Percentiles rank a stretch among this genome's conserved stretches.
Evolutionary conservation across 257 asterid genomes (phyloP).

Genomic region (Parsonsia alboflavescens): DNA sequence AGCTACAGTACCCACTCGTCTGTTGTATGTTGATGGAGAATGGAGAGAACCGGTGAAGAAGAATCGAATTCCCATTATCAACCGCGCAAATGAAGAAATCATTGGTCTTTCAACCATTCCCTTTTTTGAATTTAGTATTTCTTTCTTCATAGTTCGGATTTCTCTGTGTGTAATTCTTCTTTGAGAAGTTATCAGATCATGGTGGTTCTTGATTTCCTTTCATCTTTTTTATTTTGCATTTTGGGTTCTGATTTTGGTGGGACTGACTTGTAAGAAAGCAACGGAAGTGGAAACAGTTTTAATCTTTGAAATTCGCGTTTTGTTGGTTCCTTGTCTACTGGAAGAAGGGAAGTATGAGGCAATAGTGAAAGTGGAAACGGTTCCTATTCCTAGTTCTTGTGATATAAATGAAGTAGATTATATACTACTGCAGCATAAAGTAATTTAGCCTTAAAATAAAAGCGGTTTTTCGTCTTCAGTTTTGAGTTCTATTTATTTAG

Average conservation of each 20-base stretch:
- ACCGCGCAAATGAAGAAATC: conserved; percentile 64
- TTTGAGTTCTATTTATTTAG: background rate
- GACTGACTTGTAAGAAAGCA: background rate
- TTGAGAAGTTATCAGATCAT: background rate
- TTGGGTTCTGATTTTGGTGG: background rate
- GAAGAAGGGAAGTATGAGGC: background rate
- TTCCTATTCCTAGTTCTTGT: background rate
- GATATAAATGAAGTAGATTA: background rate
- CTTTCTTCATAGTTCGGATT: background rate
- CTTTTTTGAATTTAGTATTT: background rate
- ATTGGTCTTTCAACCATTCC: conserved; percentile 39
- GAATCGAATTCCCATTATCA: conserved; percentile 58
- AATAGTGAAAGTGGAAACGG: background rate
- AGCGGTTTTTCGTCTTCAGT: background rate
- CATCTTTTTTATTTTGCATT: background rate
- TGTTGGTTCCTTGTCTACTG: background rate
- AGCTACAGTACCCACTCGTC: conserved; percentile 46
- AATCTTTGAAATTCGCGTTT: background rate
- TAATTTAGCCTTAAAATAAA: background rate
- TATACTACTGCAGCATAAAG: background rate
- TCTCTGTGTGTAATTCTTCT: background rate
- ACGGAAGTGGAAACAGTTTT: background rate
- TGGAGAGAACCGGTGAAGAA: conserved; percentile 65
- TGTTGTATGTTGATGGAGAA: conserved; percentile 70
- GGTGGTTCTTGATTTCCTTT: background rate